Evolutionary conservation across 1,284 basidiomycete species (phyloP), one percentile per base, ranked within the genome.

Genomic region (Heterobasidion parviporum): DNA sequence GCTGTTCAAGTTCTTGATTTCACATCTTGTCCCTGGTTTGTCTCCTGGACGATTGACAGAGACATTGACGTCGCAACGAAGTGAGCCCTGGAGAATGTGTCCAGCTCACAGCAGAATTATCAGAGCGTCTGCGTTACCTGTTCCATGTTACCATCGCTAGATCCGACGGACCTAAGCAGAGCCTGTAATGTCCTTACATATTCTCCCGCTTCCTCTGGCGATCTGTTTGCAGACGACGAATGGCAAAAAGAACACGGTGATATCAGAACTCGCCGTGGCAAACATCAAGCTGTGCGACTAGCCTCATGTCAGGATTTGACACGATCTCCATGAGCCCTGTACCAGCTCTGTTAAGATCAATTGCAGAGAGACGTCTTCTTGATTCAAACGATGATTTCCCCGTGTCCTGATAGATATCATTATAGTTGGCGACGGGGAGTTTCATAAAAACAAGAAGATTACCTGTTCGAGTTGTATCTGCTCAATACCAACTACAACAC

Each of bases 391-490:
- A 85, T 1, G 92, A 92, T 70, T 98, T 99, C 2, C 92, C 96
- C 0, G 96, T 99, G 68, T 99, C 97, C 90, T 95, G 54, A 34
- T 26, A 18, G 15, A 51, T 20, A 26, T n/a, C 33, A 9, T 36
- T n/a, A 15, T 36, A 16, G 20, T 35, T 8, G 8, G 10, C 12
- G 7, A 34, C 35, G 33, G 7, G 33, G 8, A 38, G 9, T 15
- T 9, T 12, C 15, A 20, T 10, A 10, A 5, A 48, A 48, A 32
- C 4, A 16, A 26, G 46, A 48, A 9, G 12, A 12, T 48, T 20
- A 92, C 93, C 80, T 98, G 96, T 71, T 99, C 96, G 1, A 98
- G 79, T 67, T 99, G 97, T 33, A 99, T 83, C 70, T 98, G 97
- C 58, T 92, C 87, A 55, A 99, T 92, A 10, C 91, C 77, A 15